Evolutionary conservation across 345 rosid genomes (phyloP).

Genomic region (Melastoma malabathricum): DNA sequence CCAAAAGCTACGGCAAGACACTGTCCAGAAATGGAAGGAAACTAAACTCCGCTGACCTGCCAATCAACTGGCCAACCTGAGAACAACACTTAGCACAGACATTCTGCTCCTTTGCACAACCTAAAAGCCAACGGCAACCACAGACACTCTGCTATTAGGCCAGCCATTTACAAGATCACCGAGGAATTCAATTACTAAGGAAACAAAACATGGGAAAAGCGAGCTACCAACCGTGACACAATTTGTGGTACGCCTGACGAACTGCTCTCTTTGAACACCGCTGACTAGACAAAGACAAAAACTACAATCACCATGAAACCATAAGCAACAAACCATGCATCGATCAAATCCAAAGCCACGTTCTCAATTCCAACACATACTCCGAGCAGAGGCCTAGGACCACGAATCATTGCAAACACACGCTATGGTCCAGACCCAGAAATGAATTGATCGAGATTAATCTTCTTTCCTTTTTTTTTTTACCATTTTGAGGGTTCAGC

Average conservation of each 20-base stretch:
- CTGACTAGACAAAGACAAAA: conserved; percentile 37
- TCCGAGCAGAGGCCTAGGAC: background rate
- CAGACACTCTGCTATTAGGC: background rate
- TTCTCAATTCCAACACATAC: background rate
- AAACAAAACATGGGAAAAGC: background rate
- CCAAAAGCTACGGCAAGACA: background rate
- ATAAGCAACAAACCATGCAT: background rate
- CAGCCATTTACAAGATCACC: background rate
- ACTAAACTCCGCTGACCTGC: conserved; percentile 35
- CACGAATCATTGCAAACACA: too few relatives aligned
- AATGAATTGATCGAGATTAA: background rate
- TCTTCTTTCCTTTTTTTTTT: too few relatives aligned
- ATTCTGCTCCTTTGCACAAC: conserved; percentile 87
- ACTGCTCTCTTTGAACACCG: conserved; percentile 63
- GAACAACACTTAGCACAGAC: conserved; percentile 86
- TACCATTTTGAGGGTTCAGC: conserved; percentile 84
- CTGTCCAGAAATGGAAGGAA: background rate
- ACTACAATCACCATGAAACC: background rate
- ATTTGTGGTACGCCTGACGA: conserved; percentile 90
- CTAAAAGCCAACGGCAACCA: conserved; percentile 16
- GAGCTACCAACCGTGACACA: conserved; percentile 62
- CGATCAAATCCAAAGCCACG: background rate
- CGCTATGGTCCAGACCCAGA: too few relatives aligned
- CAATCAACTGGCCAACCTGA: conserved; percentile 32
- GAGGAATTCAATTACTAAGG: background rate